Percentiles rank a stretch among this genome's conserved stretches.
Evolutionary conservation across 345 rosid genomes (phyloP).

Genomic region (Atalantia buxifolia): DNA sequence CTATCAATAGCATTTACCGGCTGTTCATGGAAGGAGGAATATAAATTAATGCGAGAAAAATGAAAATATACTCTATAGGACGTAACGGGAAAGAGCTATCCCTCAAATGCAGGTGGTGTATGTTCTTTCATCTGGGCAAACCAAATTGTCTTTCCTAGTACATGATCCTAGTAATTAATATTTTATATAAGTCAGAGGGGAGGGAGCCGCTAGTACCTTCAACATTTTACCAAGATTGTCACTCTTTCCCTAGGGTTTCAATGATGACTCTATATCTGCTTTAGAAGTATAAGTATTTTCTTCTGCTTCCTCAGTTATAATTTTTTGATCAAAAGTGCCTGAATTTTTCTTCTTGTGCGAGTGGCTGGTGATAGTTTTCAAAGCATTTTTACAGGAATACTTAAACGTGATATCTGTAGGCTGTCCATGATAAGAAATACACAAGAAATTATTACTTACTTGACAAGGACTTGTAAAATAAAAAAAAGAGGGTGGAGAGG

Average conservation of each 20-base stretch:
- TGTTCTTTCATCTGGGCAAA: neutral
- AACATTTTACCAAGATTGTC: slow-evolving; percentile 9
- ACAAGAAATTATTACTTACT: neutral
- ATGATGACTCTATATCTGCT: slow-evolving; percentile 31
- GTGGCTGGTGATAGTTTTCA: slow-evolving; percentile 5
- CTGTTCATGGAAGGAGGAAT: slow-evolving; percentile 11
- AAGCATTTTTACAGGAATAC: slow-evolving; percentile 8
- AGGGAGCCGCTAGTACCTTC: slow-evolving; percentile 12
- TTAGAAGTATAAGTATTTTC: slow-evolving; percentile 37
- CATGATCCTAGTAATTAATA: neutral
- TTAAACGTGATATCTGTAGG: slow-evolving; percentile 23
- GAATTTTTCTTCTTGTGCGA: slow-evolving; percentile 17
- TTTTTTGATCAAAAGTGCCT: slow-evolving; percentile 18
- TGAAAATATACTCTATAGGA: neutral
- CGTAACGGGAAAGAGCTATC: neutral
- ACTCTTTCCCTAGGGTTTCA: slow-evolving; percentile 15
- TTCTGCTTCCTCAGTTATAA: slow-evolving; percentile 29
- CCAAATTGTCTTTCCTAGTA: neutral
- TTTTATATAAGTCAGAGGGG: neutral
- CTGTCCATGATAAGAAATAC: slow-evolving; percentile 26
- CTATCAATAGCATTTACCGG: slow-evolving; percentile 4
- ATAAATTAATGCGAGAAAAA: neutral
- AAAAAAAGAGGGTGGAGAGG: neutral
- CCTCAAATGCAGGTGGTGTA: neutral
- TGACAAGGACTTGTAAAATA: neutral